phyloP scores from a whole-genome alignment of 331 rosid genomes.

The Prunus yedoensis region DNA sequence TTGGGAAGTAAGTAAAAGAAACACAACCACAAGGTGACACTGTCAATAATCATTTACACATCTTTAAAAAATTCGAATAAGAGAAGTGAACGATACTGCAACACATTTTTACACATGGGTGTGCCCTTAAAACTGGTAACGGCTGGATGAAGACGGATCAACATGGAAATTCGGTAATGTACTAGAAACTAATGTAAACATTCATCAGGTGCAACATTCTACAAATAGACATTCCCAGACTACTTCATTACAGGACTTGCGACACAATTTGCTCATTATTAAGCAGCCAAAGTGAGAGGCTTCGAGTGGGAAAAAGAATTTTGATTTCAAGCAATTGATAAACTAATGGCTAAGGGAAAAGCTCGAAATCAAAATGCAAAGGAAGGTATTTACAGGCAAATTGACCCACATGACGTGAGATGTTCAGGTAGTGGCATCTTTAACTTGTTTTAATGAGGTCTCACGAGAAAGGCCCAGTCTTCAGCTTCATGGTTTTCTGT shows the following conservation, averaged over 20 bases:
- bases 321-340: conserved; percentile 16
- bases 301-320: conserved; percentile 14
- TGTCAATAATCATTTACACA: no score
- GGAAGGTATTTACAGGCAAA: conserved; percentile 14
- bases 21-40: no score
- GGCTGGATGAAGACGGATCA: not conserved
- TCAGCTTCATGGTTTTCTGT: conserved; percentile 51
- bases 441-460: conserved; percentile 14
- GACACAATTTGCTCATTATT: conserved; percentile 47
- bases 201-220: conserved; percentile 17
- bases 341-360: conserved; percentile 7
- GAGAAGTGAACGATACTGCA: not conserved
- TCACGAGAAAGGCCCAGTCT: conserved; percentile 52
- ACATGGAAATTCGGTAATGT: not conserved
- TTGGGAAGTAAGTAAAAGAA: no score
- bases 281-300: conserved; percentile 27
- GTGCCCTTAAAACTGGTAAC: conserved; percentile 16
- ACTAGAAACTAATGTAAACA: not conserved
- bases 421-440: conserved; percentile 17
- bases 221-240: conserved; percentile 24
- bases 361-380: conserved; percentile 16
- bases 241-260: conserved; percentile 28
- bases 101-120: conserved; percentile 20
- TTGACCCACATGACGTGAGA: conserved; percentile 19
- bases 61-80: no score